Percentiles rank a stretch among this genome's conserved stretches.
Conservation (phyloP, 306 rosid species). For the Corylus heterophylla region DNA sequence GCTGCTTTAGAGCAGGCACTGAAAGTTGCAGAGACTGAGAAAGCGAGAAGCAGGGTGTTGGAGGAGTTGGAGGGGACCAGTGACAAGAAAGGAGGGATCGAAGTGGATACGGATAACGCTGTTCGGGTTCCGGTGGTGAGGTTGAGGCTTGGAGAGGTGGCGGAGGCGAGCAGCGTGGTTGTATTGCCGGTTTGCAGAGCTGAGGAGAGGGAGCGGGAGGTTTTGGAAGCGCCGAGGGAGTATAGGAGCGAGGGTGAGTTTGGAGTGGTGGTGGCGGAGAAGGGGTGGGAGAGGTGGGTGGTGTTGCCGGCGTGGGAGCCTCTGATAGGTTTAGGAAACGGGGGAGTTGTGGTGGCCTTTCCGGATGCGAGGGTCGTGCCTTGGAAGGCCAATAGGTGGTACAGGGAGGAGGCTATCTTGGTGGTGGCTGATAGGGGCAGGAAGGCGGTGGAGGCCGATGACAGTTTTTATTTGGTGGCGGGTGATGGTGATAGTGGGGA, state of each 20-base stretch:
- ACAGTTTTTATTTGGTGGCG: conserved; percentile 63
- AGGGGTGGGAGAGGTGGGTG: conserved; percentile 90
- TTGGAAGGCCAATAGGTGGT: conserved; percentile 78
- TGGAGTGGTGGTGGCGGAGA: conserved; percentile 73
- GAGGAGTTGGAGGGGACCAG: conserved; percentile 34
- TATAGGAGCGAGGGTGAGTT: conserved; percentile 58
- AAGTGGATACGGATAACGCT: neutral
- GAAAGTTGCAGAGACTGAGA: conserved; percentile 47
- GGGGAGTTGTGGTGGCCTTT: conserved; percentile 73
- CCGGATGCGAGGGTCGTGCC: conserved; percentile 76
- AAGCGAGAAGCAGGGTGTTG: conserved; percentile 41
- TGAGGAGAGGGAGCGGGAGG: conserved; percentile 44
- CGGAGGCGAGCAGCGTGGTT: conserved; percentile 63
- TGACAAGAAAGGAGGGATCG: conserved; percentile 3
- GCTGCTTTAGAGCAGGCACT: conserved; percentile 56
- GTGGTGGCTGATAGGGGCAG: conserved; percentile 67
- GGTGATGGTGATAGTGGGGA: conserved; percentile 30
- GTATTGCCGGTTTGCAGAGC: conserved; percentile 70
- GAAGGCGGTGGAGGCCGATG: conserved; percentile 52
- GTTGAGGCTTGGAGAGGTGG: conserved; percentile 79
- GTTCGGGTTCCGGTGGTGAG: conserved; percentile 79
- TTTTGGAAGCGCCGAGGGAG: conserved; percentile 72
- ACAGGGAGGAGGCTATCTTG: conserved; percentile 78
- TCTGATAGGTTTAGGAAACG: conserved; percentile 42
- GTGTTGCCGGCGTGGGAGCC: conserved; percentile 81